Percentiles rank a stretch among this genome's conserved stretches.
These are phyloP conservation scores for Teratosphaeria gauchensis DNA, from an alignment of 2,329 filamentous ascomycete species.

Conservation along the genomic window DNA sequence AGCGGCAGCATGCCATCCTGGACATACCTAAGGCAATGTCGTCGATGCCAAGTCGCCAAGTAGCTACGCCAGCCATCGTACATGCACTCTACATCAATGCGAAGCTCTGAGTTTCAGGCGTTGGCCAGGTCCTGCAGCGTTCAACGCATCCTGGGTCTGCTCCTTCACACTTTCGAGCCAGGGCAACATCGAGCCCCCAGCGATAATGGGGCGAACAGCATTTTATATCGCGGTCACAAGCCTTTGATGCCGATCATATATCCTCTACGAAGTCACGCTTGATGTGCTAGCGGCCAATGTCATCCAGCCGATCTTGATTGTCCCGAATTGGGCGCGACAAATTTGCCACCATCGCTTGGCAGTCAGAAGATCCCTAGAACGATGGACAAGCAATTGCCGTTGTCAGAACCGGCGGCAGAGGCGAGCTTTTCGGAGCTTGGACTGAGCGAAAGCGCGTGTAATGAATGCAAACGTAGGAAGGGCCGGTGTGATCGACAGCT, in stretches of 20 bases:
- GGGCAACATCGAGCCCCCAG: not conserved
- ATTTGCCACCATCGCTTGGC: not conserved
- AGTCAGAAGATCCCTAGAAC: not conserved
- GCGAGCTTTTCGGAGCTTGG: constrained; percentile 4
- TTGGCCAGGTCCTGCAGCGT: not conserved
- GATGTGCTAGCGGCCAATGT: not conserved
- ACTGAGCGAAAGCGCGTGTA: constrained; percentile 15
- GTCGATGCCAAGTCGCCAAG: not conserved
- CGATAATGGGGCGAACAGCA: not conserved
- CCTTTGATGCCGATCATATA: not conserved
- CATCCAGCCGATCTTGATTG: not conserved
- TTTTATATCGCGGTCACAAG: not conserved
- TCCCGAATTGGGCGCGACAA: not conserved
- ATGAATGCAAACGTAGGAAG: constrained; percentile 20
- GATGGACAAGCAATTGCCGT: constrained; percentile 11
- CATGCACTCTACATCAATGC: not conserved
- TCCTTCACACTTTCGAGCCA: not conserved
- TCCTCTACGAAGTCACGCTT: not conserved
- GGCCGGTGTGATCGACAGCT: constrained; percentile 23
- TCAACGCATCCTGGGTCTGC: not conserved
- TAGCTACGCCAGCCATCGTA: not conserved
- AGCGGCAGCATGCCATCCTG: not conserved
- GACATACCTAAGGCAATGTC: not conserved
- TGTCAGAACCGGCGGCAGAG: constrained; percentile 3
- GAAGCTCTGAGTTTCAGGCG: not conserved